Evolutionary conservation across 1,284 basidiomycete species (phyloP).

Genomic region (Marasmius oreades): DNA sequence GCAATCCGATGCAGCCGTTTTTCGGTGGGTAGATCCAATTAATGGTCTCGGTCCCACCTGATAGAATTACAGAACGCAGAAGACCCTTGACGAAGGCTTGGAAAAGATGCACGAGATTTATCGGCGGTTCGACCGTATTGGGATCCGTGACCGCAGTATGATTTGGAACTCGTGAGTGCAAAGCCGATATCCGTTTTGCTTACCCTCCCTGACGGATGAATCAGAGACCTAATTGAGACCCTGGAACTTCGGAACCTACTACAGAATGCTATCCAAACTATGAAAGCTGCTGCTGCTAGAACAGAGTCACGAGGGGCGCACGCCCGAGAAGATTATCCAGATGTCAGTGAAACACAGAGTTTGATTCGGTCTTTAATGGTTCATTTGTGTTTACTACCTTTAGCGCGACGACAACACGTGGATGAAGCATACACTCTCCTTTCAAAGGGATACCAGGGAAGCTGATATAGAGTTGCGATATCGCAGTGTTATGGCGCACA

Average conservation of each 20-base stretch:
- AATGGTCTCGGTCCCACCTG: background rate
- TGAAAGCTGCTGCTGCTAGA: slow-evolving; percentile 91
- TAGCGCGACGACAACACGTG: slow-evolving; percentile 86
- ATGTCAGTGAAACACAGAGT: slow-evolving; percentile 44
- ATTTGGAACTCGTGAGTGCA: slow-evolving; percentile 91
- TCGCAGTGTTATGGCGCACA: slow-evolving; percentile 80
- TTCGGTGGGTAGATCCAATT: slow-evolving; percentile 52
- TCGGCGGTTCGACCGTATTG: slow-evolving; percentile 85
- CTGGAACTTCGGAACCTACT: slow-evolving; percentile 96
- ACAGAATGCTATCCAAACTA: slow-evolving; percentile 95
- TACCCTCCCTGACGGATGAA: slow-evolving; percentile 17
- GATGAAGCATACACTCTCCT: slow-evolving; percentile 96
- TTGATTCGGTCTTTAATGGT: background rate
- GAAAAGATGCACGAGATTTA: slow-evolving; percentile 84
- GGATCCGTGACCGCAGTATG: slow-evolving; percentile 97
- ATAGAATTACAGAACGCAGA: slow-evolving; percentile 68
- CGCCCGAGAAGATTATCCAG: slow-evolving; percentile 94
- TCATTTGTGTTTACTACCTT: background rate
- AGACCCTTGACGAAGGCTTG: slow-evolving; percentile 90
- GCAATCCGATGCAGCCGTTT: slow-evolving; percentile 92
- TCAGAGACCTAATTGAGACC: slow-evolving; percentile 92
- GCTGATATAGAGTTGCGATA: slow-evolving; percentile 91
- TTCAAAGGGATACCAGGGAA: slow-evolving; percentile 69
- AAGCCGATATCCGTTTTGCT: background rate
- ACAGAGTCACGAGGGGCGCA: slow-evolving; percentile 98